These are phyloP conservation scores for Yamadazyma taylorii DNA, from an alignment of 1,139 yeast genomes.

Conservation along the genomic window DNA sequence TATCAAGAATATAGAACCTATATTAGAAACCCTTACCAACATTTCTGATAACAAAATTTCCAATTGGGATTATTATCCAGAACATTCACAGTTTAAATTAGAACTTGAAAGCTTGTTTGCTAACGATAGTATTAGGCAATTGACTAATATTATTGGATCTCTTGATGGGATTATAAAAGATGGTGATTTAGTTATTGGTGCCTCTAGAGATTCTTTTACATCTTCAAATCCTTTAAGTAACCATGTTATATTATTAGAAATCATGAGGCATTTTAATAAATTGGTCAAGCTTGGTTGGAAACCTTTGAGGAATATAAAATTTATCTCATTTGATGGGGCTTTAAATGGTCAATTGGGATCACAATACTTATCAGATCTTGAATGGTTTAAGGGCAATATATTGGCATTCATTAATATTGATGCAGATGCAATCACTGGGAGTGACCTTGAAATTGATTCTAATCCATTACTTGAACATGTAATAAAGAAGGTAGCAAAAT, in stretches of 20 bases:
- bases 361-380: constrained; percentile 24
- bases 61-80: constrained; percentile 31
- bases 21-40: constrained; percentile 27
- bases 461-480: constrained; percentile 39
- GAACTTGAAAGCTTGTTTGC: constrained; percentile 21
- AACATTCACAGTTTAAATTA: constrained; percentile 18
- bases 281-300: constrained; percentile 42
- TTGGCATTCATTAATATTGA: constrained; percentile 43
- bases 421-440: constrained; percentile 41
- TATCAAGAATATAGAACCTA: constrained; percentile 29
- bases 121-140: constrained; percentile 15
- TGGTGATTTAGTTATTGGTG: constrained; percentile 45
- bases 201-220: constrained; percentile 42
- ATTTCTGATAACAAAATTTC: constrained; percentile 14
- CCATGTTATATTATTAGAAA: constrained; percentile 43
- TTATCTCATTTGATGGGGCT: constrained; percentile 47
- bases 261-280: constrained; percentile 38
- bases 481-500: constrained; percentile 30
- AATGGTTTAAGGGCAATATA: constrained; percentile 26
- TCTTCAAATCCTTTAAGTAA: constrained; percentile 40
- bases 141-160: constrained; percentile 37
- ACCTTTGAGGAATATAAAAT: constrained; percentile 43
- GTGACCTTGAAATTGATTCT: constrained; percentile 37
- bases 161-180: constrained; percentile 42
- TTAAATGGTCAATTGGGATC: constrained; percentile 37